A percentile compares a stretch with the other conserved stretches of the same genome.
phyloP scores from a whole-genome alignment of 208 protist genomes.

The Borovskyia barvae region DNA sequence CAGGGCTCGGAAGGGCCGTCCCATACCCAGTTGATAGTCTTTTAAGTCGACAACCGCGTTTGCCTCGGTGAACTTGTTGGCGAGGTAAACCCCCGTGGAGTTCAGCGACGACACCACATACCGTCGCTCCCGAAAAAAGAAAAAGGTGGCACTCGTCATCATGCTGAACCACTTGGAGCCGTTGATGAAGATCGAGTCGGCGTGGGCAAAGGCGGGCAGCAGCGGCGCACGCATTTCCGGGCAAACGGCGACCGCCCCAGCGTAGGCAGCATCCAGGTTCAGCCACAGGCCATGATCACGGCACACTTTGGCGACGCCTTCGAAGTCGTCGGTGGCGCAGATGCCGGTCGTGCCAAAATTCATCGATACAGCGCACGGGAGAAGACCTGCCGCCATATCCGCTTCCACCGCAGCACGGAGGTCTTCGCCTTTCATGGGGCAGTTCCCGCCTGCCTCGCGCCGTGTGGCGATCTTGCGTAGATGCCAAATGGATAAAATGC shows the following conservation, averaged over 20 bases:
- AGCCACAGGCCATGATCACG: constrained; percentile 45
- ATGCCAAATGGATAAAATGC: constrained; percentile 39
- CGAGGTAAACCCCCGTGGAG: constrained; percentile 40
- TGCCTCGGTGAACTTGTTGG: constrained; percentile 35
- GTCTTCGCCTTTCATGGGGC: constrained; percentile 34
- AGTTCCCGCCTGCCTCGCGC: constrained; percentile 31
- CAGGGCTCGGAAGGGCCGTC: constrained; percentile 56
- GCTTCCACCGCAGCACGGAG: constrained; percentile 34
- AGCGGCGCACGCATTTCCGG: constrained; percentile 44
- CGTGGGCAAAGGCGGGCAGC: constrained; percentile 24
- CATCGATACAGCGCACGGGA: constrained; percentile 49
- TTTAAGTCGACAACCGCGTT: constrained; percentile 52
- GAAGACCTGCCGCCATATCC: constrained; percentile 37
- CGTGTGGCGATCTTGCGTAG: constrained; percentile 25
- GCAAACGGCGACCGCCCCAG: constrained; percentile 47
- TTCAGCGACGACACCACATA: constrained; percentile 46
- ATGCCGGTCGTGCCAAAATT: constrained; percentile 59
- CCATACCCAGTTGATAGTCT: constrained; percentile 70
- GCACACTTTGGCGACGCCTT: constrained; percentile 30
- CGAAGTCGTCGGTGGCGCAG: constrained; percentile 54
- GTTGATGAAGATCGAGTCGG: constrained; percentile 59
- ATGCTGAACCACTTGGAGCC: constrained; percentile 55
- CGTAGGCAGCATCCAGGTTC: constrained; percentile 65
- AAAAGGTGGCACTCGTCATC: constrained; percentile 40
- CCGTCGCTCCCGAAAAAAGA: constrained; percentile 46